phyloP scores from a whole-genome alignment of 345 rosid species.

The Schrenkiella parvula region DNA sequence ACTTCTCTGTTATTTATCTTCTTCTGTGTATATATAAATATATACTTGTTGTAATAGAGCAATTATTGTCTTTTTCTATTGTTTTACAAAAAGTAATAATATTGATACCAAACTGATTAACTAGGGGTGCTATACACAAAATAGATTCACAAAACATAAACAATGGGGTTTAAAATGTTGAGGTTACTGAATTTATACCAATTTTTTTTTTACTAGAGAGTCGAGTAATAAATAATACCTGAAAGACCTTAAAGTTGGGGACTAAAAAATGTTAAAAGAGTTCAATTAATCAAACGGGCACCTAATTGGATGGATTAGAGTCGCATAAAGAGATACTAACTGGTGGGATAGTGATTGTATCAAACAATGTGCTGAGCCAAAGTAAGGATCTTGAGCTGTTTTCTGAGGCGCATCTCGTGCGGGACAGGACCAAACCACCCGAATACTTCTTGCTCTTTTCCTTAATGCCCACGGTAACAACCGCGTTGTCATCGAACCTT shows the following conservation, averaged over 20 bases:
- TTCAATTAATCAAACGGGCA: not conserved
- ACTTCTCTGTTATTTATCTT: not conserved
- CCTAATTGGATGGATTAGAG: not conserved
- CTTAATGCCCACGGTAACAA: slow-evolving; percentile 54
- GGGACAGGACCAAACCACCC: slow-evolving; percentile 65
- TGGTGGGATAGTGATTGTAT: slow-evolving; percentile 14
- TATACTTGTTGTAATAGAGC: not conserved
- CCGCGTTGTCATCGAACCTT: slow-evolving; percentile 89
- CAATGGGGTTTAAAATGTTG: not conserved
- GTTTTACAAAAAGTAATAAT: not conserved
- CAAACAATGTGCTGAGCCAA: slow-evolving; percentile 71
- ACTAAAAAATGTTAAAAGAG: not conserved
- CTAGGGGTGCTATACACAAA: not conserved
- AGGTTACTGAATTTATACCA: not conserved
- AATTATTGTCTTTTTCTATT: not conserved
- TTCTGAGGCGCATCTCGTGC: slow-evolving; percentile 68
- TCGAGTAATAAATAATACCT: not conserved
- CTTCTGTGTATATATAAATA: not conserved
- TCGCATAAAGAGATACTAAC: not conserved
- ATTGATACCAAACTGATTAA: not conserved
- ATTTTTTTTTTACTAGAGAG: not conserved
- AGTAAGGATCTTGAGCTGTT: slow-evolving; percentile 74
- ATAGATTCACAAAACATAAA: not conserved
- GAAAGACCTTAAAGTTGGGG: not conserved
- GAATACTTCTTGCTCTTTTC: not conserved